Conservation (phyloP, 345 rosid genomes). For the Citrus cavaleriei region DNA sequence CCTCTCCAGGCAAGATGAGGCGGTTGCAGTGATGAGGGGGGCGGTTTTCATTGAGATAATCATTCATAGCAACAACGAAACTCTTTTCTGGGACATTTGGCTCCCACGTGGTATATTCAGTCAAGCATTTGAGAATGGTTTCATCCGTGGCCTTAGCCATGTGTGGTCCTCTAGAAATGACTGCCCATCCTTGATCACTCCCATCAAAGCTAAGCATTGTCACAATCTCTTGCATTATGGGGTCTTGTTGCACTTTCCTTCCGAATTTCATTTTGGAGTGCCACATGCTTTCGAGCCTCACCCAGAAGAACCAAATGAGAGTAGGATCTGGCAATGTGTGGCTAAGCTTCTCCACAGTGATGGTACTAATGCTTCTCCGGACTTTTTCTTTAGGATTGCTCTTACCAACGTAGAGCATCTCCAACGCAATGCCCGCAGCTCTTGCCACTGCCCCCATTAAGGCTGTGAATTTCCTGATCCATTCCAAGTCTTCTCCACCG, state of each 20-base stretch:
- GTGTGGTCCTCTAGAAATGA: constrained; percentile 30
- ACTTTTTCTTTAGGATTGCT: constrained; percentile 34
- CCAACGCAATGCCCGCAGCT: constrained; percentile 33
- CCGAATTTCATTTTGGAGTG: constrained; percentile 42
- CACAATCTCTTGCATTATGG: constrained; percentile 47
- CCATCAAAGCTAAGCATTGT: constrained; percentile 55
- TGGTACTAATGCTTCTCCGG: constrained; percentile 15
- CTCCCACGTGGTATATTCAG: constrained; percentile 28
- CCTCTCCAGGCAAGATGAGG: constrained; percentile 40
- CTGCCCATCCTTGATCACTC: constrained; percentile 62
- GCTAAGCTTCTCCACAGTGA: constrained; percentile 26
- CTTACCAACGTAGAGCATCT: constrained; percentile 60
- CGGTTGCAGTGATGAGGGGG: constrained; percentile 51
- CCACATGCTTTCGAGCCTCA: constrained; percentile 73
- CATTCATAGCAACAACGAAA: constrained; percentile 38
- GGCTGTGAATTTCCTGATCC: constrained; percentile 46
- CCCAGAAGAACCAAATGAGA: constrained; percentile 51
- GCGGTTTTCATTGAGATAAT: constrained; percentile 22
- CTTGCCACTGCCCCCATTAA: constrained; percentile 23
- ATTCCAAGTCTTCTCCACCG: constrained; percentile 58
- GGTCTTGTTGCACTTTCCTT: constrained; percentile 35
- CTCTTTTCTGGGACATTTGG: constrained; percentile 7
- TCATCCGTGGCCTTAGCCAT: constrained; percentile 43
- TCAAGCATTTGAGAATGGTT: constrained; percentile 15
- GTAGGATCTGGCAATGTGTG: constrained; percentile 19